Evolutionary conservation across 2,329 filamentous ascomycete species (phyloP).

Genomic region (Xylariaceae sp.): DNA sequence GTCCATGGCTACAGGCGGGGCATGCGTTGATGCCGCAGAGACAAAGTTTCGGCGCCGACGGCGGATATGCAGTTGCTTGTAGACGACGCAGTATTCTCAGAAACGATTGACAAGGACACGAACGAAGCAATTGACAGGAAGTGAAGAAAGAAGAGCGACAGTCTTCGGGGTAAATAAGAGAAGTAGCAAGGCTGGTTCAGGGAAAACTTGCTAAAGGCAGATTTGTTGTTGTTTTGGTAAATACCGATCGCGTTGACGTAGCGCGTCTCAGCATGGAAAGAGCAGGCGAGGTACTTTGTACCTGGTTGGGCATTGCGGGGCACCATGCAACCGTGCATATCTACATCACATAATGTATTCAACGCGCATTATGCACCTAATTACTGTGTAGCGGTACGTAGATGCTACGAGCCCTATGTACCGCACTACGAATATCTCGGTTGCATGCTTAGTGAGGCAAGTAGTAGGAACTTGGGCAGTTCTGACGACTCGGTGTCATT

Average conservation of each 20-base stretch:
- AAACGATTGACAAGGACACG: background rate
- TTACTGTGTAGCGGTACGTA: background rate
- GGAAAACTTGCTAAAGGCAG: background rate
- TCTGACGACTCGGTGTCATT: background rate
- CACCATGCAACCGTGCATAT: background rate
- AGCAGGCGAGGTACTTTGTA: background rate
- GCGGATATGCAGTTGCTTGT: background rate
- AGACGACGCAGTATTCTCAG: background rate
- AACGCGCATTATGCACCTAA: background rate
- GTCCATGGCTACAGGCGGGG: conserved; percentile 41
- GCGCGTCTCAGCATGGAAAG: background rate
- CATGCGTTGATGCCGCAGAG: background rate
- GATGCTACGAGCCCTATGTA: background rate
- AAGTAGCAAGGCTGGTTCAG: background rate
- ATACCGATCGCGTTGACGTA: conserved; percentile 11
- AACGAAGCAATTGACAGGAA: conserved; percentile 8
- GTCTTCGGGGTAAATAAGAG: background rate
- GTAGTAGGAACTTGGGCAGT: background rate
- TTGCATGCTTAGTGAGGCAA: background rate
- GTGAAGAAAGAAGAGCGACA: conserved; percentile 1
- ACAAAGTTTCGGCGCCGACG: background rate
- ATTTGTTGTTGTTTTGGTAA: conserved; percentile 15
- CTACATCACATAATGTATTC: background rate
- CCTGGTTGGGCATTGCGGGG: background rate
- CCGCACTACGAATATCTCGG: background rate